Conservation (phyloP, 306 rosid genomes). For the Vigna unguiculata region DNA sequence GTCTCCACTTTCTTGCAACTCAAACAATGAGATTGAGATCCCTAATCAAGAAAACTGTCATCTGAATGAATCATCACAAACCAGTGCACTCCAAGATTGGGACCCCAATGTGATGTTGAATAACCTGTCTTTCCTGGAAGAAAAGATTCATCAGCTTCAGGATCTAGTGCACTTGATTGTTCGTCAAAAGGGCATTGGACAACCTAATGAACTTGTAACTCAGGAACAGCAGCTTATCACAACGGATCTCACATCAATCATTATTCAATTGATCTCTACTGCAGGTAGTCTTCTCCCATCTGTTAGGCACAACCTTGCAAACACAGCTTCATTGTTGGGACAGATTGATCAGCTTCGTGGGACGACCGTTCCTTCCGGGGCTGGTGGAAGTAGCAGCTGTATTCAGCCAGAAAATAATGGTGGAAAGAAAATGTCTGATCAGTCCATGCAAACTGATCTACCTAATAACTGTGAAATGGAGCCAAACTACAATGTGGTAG, state of each 20-base stretch:
- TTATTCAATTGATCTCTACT: conserved; percentile 80
- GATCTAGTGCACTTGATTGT: conserved; percentile 69
- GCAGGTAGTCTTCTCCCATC: conserved; percentile 89
- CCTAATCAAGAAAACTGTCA: conserved; percentile 51
- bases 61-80: conserved; percentile 46
- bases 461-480: conserved; percentile 52
- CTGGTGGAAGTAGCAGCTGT: conserved; percentile 39
- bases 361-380: conserved; percentile 46
- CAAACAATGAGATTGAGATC: conserved; percentile 47
- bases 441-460: conserved; percentile 48
- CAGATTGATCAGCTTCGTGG: conserved; percentile 59
- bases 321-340: conserved; percentile 43
- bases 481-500: conserved; percentile 58
- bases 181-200: conserved; percentile 57
- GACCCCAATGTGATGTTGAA: conserved; percentile 69
- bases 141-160: conserved; percentile 83
- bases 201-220: conserved; percentile 58
- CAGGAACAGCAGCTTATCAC: conserved; percentile 84
- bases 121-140: conserved; percentile 72
- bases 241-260: conserved; percentile 79
- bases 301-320: conserved; percentile 52
- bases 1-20: conserved; percentile 34
- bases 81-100: conserved; percentile 63
- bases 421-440: conserved; percentile 54
- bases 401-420: conserved; percentile 47